Evolutionary conservation across 2,329 filamentous ascomycete genomes (phyloP).

Genomic region (Cytospora mali): DNA sequence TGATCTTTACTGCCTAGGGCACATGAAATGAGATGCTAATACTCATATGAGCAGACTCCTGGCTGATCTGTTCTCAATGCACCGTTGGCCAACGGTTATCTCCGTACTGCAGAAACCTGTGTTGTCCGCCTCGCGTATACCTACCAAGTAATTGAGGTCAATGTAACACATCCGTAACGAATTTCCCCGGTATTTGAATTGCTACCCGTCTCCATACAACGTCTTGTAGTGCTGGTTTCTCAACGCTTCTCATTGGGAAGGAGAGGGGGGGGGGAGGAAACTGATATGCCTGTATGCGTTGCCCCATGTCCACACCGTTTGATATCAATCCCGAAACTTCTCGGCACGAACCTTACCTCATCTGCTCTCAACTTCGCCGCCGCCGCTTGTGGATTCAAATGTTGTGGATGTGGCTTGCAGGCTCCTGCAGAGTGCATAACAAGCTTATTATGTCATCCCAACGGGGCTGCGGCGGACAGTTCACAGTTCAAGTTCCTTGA

Average conservation of each 20-base stretch:
- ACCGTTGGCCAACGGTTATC: neutral
- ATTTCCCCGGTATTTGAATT: neutral
- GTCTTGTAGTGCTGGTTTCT: no score
- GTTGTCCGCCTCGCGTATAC: neutral
- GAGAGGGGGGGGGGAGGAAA: no score
- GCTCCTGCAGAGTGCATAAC: neutral
- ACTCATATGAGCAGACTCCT: neutral
- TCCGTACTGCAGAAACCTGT: neutral
- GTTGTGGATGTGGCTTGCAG: neutral
- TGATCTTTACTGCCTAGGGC: neutral
- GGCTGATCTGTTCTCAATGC: neutral
- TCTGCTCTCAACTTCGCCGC: neutral
- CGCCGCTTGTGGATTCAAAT: no score
- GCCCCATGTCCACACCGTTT: neutral
- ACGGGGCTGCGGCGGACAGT: neutral
- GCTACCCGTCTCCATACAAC: neutral
- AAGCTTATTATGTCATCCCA: neutral
- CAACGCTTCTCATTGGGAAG: neutral
- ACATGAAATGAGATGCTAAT: neutral
- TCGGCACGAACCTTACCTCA: neutral
- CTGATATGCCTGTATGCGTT: neutral
- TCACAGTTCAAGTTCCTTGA: no score
- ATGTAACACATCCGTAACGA: neutral
- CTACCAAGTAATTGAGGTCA: neutral
- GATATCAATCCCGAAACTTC: neutral